phyloP scores from a whole-genome alignment of 768 basidiomycete genomes.

The Rhodocollybia butyracea region DNA sequence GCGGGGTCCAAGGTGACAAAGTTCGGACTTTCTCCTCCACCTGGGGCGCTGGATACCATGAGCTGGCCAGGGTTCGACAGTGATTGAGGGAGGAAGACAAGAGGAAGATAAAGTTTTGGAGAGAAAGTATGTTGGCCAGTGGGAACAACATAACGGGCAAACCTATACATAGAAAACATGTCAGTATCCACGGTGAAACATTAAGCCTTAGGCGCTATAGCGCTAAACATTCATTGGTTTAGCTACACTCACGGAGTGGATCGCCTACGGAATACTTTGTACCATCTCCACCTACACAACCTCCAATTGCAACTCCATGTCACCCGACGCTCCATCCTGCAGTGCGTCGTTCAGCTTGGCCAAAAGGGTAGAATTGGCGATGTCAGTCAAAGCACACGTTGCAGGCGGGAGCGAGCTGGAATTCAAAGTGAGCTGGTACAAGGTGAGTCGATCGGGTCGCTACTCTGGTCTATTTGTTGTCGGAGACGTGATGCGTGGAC shows the following conservation, averaged over 20 bases:
- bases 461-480: slow-evolving; percentile 37
- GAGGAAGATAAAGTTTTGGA: slow-evolving; percentile 37
- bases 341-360: slow-evolving; percentile 34
- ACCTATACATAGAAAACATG: too few relatives aligned
- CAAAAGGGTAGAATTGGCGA: slow-evolving; percentile 33
- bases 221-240: not conserved
- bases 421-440: slow-evolving; percentile 22
- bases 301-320: slow-evolving; percentile 29
- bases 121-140: slow-evolving; percentile 39
- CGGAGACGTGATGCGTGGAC: slow-evolving; percentile 34
- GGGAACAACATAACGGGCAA: slow-evolving; percentile 38
- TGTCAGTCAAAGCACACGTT: slow-evolving; percentile 25
- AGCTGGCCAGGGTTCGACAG: slow-evolving; percentile 32
- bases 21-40: slow-evolving; percentile 38
- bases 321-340: slow-evolving; percentile 19
- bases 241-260: slow-evolving; percentile 34
- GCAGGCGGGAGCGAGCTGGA: slow-evolving; percentile 25
- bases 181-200: not conserved
- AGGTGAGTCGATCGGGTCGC: slow-evolving; percentile 34
- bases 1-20: slow-evolving; percentile 45
- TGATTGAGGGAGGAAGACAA: too few relatives aligned
- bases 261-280: slow-evolving; percentile 34
- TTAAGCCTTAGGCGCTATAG: not conserved
- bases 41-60: slow-evolving; percentile 34
- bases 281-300: slow-evolving; percentile 37